Percentiles rank a stretch among this genome's conserved stretches.
Evolutionary conservation across 129 eudicot genomes (phyloP).

Genomic region (Logfia minima): DNA sequence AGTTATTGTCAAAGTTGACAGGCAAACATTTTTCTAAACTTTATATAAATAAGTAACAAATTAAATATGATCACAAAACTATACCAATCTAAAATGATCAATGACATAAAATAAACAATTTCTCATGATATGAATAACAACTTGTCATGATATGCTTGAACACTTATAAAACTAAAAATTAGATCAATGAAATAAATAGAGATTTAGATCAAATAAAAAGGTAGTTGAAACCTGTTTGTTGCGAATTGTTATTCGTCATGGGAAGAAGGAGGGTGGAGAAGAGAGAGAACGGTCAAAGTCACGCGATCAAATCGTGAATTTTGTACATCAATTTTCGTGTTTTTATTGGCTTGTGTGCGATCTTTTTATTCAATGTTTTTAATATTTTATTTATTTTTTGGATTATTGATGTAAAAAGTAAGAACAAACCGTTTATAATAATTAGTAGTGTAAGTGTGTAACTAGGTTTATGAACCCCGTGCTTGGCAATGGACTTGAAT

Average conservation of each 20-base stretch:
- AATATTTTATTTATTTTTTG: too few relatives aligned
- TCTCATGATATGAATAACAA: too few relatives aligned
- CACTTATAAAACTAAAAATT: not conserved
- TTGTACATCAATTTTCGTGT: not conserved
- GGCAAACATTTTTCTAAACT: too few relatives aligned
- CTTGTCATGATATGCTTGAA: not conserved
- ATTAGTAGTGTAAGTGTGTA: too few relatives aligned
- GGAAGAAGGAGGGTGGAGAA: not conserved
- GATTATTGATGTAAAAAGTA: too few relatives aligned
- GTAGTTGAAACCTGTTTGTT: constrained; percentile 22
- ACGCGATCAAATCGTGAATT: not conserved
- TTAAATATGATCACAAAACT: not conserved
- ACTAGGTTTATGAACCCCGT: too few relatives aligned
- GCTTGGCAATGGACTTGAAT: too few relatives aligned
- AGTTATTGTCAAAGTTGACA: too few relatives aligned
- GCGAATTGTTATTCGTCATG: constrained; percentile 29
- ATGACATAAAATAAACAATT: not conserved
- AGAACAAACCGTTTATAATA: too few relatives aligned
- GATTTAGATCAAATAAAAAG: not conserved
- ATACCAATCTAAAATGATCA: not conserved
- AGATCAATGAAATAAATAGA: not conserved
- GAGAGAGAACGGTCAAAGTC: not conserved
- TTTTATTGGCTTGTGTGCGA: not conserved
- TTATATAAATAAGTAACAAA: not conserved
- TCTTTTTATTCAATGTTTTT: too few relatives aligned